Evolutionary conservation across 78 protist genomes (phyloP).

Genomic region (Guillardia theta): DNA sequence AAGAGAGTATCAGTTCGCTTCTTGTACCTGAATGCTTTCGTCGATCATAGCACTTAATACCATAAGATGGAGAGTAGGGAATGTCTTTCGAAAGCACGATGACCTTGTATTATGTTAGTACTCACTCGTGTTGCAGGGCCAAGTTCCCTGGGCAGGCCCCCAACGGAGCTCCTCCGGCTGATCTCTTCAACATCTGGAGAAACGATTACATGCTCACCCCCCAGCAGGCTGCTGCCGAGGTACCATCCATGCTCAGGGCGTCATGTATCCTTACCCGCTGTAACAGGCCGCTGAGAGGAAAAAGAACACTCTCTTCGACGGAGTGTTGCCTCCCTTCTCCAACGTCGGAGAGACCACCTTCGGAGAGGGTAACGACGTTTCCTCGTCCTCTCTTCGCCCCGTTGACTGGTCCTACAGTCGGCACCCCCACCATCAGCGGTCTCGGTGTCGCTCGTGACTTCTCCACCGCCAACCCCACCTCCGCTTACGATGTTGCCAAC

Average conservation of each 20-base stretch:
- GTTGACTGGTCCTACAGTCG: too few relatives aligned
- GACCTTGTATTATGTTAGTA: background rate
- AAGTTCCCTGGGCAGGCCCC: background rate
- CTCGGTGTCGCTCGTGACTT: background rate
- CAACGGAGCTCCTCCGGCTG: background rate
- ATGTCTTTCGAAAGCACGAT: background rate
- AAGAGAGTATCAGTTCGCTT: too few relatives aligned
- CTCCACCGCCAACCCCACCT: conserved; percentile 21
- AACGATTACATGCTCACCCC: background rate
- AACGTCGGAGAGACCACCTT: background rate
- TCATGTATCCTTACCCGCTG: too few relatives aligned
- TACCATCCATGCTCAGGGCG: too few relatives aligned
- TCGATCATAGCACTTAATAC: background rate
- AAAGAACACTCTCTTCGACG: background rate
- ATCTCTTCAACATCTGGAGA: conserved; percentile 11
- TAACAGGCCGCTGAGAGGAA: background rate
- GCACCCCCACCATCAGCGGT: background rate
- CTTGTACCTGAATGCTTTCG: too few relatives aligned
- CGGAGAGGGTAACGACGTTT: background rate
- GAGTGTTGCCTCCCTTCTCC: conserved; percentile 17
- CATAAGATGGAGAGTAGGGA: background rate
- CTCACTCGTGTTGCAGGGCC: background rate
- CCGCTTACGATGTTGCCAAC: background rate
- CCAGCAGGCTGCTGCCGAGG: background rate
- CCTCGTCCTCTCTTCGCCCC: too few relatives aligned